phyloP scores from a whole-genome alignment of 352 stramenopile genomes.

The Achlya hypogyna region DNA sequence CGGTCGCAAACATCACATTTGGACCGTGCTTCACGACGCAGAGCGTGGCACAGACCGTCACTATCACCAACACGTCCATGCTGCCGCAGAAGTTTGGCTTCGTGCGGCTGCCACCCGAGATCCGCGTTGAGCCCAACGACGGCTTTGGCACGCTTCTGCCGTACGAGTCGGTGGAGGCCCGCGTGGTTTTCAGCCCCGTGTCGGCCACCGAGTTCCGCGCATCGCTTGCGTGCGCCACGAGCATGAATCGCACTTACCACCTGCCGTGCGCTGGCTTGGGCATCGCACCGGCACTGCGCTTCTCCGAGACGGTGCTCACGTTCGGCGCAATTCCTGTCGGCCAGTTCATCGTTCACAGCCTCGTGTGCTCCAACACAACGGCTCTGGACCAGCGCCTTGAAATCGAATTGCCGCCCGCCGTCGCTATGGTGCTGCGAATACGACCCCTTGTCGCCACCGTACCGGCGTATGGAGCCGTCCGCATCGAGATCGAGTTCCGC shows the following conservation, averaged over 20 bases:
- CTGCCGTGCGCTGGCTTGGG: conserved; percentile 33
- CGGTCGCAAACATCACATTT: conserved; percentile 34
- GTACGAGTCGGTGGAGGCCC: conserved; percentile 25
- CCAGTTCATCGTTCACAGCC: conserved; percentile 30
- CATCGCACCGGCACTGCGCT: conserved; percentile 33
- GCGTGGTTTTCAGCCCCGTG: conserved; percentile 39
- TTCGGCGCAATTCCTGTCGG: conserved; percentile 35
- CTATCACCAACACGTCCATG: conserved; percentile 36
- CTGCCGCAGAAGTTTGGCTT: conserved; percentile 62
- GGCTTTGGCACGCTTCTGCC: conserved; percentile 53
- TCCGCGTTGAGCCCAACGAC: conserved; percentile 47
- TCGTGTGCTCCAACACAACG: conserved; percentile 39
- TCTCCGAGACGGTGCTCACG: conserved; percentile 40
- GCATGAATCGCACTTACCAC: conserved; percentile 35
- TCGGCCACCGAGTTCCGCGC: conserved; percentile 32
- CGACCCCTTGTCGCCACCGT: conserved; percentile 60
- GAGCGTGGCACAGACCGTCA: conserved; percentile 26
- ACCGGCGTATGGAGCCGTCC: conserved; percentile 27
- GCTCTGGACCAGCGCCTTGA: conserved; percentile 32
- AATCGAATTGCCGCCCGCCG: conserved; percentile 29
- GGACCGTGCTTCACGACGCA: conserved; percentile 44
- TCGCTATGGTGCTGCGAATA: conserved; percentile 33
- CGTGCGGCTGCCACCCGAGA: conserved; percentile 38
- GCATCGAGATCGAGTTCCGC: conserved; percentile 78
- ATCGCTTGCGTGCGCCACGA: conserved; percentile 34